Base-by-base conservation (phyloP, 306 rosid genomes). In the Vachellia collinsii region DNA sequence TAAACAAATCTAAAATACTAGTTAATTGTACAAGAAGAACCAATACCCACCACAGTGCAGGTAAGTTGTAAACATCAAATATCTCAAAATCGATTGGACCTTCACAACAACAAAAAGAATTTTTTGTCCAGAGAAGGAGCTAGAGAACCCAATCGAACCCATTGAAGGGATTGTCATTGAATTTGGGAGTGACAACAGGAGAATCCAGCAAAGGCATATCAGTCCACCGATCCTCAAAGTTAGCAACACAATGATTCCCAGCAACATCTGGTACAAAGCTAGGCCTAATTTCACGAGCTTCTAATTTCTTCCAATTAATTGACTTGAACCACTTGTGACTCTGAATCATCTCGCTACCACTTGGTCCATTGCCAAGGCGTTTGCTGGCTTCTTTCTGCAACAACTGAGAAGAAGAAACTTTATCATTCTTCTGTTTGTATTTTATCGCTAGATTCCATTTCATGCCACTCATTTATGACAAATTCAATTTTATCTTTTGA, bases 141-240 rank as follows among this genome's bases (percentile, higher is more conserved):
- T 7, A 88, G 84, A 59, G 89, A 80, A 78, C 17, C 82, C 85
- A 75, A 85, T 87, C 80, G 70, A 91, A 91, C 59, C 89, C 91
- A 14, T 56, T 85, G 91, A 90, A 91, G 81, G 83, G 80, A 78
- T 82, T 87, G 65, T 91, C 93, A 19, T 77, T 79, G 53, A 67
- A 83, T 74, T 82, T 85, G 8, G 97, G 97, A 76, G 92, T 91
- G 72, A 87, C 85, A 12, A 87, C 91, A 0, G 97, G 97, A 51
- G 97, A 93, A 86, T 87, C 94, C 37, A 87, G 80, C 34, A 93
- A 80, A 0, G 94, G 81, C 97, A 93, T 93, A 46, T 77, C 88
- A 11, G 97, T 93, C 94, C 94, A 93, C 78, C 76, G 71, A 75
- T 86, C 90, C 44, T 91, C 97, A n/a, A 93, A 91, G 90, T 93